phyloP scores from a whole-genome alignment of 495 filamentous ascomycete species.

The Viridothelium virens region DNA sequence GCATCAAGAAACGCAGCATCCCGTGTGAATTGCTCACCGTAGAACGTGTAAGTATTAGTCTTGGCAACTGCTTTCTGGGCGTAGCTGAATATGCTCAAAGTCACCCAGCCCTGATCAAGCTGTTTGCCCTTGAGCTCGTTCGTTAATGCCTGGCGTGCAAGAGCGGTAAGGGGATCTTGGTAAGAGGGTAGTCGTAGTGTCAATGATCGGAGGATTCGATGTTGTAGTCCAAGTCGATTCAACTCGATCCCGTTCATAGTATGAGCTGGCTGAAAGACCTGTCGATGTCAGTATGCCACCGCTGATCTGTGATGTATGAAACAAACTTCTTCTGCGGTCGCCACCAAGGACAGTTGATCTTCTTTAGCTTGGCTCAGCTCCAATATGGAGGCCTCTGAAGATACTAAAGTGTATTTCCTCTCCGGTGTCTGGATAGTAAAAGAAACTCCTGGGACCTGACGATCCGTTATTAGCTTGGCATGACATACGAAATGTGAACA shows the following conservation, averaged over 20 bases:
- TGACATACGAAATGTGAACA: no score
- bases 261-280: not conserved
- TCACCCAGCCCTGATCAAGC: not conserved
- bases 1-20: not conserved
- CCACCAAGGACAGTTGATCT: not conserved
- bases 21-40: not conserved
- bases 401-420: not conserved
- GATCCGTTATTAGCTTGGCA: no score
- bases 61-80: not conserved
- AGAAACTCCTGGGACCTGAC: no score
- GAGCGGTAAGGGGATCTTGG: not conserved
- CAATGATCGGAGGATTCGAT: not conserved
- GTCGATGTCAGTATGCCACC: not conserved
- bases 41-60: not conserved
- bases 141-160: not conserved
- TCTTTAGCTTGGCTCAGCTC: not conserved
- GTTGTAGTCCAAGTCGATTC: not conserved
- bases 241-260: not conserved
- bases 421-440: not conserved
- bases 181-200: not conserved
- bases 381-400: not conserved
- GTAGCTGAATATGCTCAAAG: not conserved
- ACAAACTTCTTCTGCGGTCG: not conserved
- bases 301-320: not conserved
- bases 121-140: not conserved